Base-by-base conservation (phyloP, 2,329 filamentous ascomycete genomes). In the Clarireedia hainanense region DNA sequence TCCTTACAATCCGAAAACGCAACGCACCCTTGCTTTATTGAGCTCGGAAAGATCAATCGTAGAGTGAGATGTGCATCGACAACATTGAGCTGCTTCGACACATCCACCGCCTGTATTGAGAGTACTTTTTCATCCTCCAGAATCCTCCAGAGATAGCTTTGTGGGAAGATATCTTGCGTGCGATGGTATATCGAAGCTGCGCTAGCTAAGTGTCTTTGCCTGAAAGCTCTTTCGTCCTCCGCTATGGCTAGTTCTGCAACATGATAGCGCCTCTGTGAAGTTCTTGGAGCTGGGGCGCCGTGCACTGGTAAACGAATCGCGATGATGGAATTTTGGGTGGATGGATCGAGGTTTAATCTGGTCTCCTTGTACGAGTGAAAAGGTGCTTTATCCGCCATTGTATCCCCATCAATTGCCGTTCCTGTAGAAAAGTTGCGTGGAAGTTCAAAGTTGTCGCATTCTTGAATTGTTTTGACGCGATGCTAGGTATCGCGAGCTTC, bases 111-210 rank as follows among this genome's bases (percentile, higher is more conserved):
- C 67, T 89, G 87, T 50, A 99, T 78, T 72, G 94, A 92, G 64
- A 99, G 77, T 60, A 90, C 77, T 63, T 81, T 88, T 66, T 84
- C 83, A 65, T 89, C 84, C 67, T 95, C 87, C 58, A 96, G 74
- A 40, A 97, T 80, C 64, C 92, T 83, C 94, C 94, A 99, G 48
- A 96, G 79, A 68, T 97, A 95, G 71, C 83, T 89, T 68, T 88
- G 85, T 40, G 94, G 94, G 61, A 86, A 85, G 61, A 80, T 77
- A 67, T 87, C 83, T 70, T 86, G 81, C 70, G 81, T 81, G 55
- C 94, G 84, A 71, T 95, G 91, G 74, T 89, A 96, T 55, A 97
- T 80, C 2, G 89, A 90, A 27, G 89, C 86, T 34, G 91, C 82
- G 2, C 78, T 85, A 26, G 92, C 89, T 52, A 96, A 75, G 67